Conservation (phyloP, 2,329 filamentous ascomycete genomes). For the Colletotrichum incanum region DNA sequence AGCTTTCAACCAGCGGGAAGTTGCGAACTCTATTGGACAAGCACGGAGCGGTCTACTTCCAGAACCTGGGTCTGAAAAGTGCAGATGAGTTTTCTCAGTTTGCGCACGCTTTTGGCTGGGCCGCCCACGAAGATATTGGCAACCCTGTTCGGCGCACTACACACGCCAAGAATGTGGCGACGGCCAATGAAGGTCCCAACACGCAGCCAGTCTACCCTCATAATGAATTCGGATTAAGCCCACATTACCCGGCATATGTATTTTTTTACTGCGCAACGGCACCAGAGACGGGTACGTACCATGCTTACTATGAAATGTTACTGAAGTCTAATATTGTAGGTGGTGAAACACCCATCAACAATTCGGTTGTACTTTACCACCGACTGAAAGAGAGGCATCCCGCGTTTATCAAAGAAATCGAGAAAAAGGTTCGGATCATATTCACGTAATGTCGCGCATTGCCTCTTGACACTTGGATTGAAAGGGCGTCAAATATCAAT, state of each 20-base stretch:
- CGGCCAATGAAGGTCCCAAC: constrained; percentile 49
- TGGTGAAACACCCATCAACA: constrained; percentile 48
- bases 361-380: constrained; percentile 46
- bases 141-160: constrained; percentile 48
- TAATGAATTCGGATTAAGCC: constrained; percentile 48
- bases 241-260: constrained; percentile 48
- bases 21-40: constrained; percentile 33
- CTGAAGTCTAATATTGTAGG: constrained; percentile 19
- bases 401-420: constrained; percentile 45
- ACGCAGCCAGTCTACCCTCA: constrained; percentile 47
- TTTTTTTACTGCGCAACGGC: constrained; percentile 47
- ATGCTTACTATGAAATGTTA: too few relatives aligned
- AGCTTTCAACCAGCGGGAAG: constrained; percentile 13
- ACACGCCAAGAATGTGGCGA: constrained; percentile 48
- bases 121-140: constrained; percentile 47
- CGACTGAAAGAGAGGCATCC: constrained; percentile 44
- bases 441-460: not conserved
- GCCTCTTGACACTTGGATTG: not conserved
- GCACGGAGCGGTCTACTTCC: constrained; percentile 48
- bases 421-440: constrained; percentile 42
- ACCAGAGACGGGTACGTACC: constrained; percentile 45
- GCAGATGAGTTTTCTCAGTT: constrained; percentile 47
- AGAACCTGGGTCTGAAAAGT: constrained; percentile 44
- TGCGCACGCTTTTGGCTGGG: constrained; percentile 48
- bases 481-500: constrained; percentile 47